Base-by-base conservation (phyloP, 2,329 filamentous ascomycete species). In the Cladosporium sp. region DNA sequence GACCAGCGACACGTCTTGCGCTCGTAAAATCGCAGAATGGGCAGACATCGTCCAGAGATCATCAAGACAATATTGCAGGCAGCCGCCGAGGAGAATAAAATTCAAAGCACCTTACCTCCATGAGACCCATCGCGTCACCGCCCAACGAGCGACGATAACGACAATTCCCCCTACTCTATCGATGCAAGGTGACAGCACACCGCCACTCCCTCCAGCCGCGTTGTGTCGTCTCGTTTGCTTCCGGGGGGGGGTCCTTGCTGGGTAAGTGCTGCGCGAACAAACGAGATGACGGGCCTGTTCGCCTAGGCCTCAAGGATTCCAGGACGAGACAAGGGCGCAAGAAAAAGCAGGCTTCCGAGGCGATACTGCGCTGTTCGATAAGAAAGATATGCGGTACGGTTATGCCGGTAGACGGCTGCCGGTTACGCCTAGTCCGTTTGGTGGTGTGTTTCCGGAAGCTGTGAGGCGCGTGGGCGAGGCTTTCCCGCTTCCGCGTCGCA, bases 51-150 rank as follows among this genome's bases (percentile, higher is more conserved):
- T 53, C 37, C 36, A 52, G 50, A 32, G 36, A 53, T 12, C 5
- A 20, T 20, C 12, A 13, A 20, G 19, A 34, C n/a, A 44, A 24
- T 24, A 37, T 20, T 15, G 24, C 24, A 20, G 35, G 22, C 36
- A 42, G 24, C 49, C 22, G 25, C 35, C 22, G 22, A 17, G n/a
- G 28, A 40, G 44, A 57, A 53, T 24, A 53, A 55, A 35, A 39
- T 25, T 15, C 20, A 28, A 45, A 35, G 34, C n/a, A 40, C 60
- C 57, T 61, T 61, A 61, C 60, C 60, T 60, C 58, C 60, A 60
- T 60, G 56, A 52, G 50, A 17, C 56, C 60, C 49, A 57, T 55
- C 52, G 42, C 47, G 45, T 50, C 55, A 42, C 36, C 40, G 52
- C 39, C 51, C 51, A 54, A 44, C 37, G 24, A 36, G 39, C 24